Evolutionary conservation across 768 basidiomycete genomes (phyloP), one percentile per base, ranked within the genome.

Genomic region (Psilocybe azurescens): DNA sequence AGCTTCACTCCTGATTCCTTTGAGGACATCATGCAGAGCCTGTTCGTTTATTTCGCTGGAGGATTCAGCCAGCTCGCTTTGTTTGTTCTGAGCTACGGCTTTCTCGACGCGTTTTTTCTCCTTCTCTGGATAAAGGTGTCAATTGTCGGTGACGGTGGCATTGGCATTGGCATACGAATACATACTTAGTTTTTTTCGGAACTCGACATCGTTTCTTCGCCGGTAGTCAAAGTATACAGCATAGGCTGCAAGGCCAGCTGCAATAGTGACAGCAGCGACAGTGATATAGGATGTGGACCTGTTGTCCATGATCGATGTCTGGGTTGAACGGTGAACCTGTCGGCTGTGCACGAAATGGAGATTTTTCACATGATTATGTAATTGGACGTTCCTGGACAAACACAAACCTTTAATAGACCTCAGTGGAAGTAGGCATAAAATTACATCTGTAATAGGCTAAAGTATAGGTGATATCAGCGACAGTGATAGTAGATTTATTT

Each of bases 201-300:
- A 99, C 14, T 84, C 82, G 47, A 81, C 76, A 72, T 97, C 94
- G 73, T 91, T 93, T 71, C 96, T 86, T 55, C 97, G 89, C 80
- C 86, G 93, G 81, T 97, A 89, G 82, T 99, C 97, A 70, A 98
- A 99, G 78, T 95, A 98, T 57, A 87, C 83, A 32, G 91, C 94
- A 75, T 98, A 99, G 24, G 88, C 94, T 38, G 91, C 75, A 41
- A 89, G 68, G 50, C 88, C 82, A 48, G 85, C 83, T 20, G 88
- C 82, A 41, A 89, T 75, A 41, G 82, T 78, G 68, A 81, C 73
- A 38, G 79, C 79, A 29, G 83, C 81, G 67, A 82, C 73, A 55
- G 81, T 77, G 69, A 84, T 73, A 60, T 78, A 70, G 58, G 73
- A 77, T 58, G 74, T 71, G 56, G 77, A 72, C 68, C 77, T 75